Evolutionary conservation across 2,329 filamentous ascomycete species (phyloP), one percentile per base, ranked within the genome.

Genomic region (Fragosphaeria purpurea): DNA sequence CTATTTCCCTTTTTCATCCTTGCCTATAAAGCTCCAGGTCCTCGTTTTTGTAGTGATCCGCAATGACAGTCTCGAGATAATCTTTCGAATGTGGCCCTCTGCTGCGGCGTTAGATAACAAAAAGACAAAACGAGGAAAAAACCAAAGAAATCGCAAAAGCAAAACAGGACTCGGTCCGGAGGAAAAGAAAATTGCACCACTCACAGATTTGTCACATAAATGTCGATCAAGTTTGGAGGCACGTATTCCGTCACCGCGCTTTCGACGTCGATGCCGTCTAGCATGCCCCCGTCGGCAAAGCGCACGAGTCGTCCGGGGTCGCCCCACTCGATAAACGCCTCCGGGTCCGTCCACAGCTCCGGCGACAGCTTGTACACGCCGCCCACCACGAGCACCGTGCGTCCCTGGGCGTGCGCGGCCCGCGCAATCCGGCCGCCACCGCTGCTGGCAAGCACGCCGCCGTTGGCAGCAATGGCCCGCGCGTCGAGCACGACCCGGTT

Each of bases 281-380:
- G 82, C 59, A 95, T 76, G 40, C 82, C 75, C 6, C 88, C 89
- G 55, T 96, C 85, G 22, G 86, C 79, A 62, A 88, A 95, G 40
- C 75, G 77, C 42, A 93, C 79, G 51, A 88, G 83, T 57, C 79
- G 84, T 49, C 84, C 82, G 1, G 89, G 81, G 63, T 90, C 83
- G 12, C 88, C 91, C 70, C 88, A 88, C 68, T 96, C 91, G 52
- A 95, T 86, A 54, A 95, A 71, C 5, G 82, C 80, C 56, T 88
- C 85, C 48, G 86, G 83, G 60, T 93, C 83, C 60, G 89, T 90
- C 1, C 89, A 86, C 60, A 89, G 91, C 53, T 94, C 83, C 0
- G 93, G 90, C 58, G 88, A 94, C 50, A 98, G 79, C 68, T 95
- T 95, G 73, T 96, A 97, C 22, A 97, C 84, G 35, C 89, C 91